phyloP scores from a whole-genome alignment of 495 filamentous ascomycete genomes.

The Elaphomyces granulatus region DNA sequence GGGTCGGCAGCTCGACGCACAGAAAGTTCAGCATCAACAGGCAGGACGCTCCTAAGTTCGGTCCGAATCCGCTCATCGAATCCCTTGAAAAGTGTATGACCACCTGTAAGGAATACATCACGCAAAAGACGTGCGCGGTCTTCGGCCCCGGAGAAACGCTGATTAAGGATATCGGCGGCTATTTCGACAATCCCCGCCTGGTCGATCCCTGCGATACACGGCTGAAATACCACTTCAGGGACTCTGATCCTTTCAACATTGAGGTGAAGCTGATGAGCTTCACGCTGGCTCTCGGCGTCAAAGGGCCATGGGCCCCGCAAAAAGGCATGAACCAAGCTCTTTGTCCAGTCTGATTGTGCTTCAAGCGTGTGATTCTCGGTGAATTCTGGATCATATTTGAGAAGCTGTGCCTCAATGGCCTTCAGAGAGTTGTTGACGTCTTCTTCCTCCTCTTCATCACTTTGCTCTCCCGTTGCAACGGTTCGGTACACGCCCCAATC shows the following conservation, averaged over 20 bases:
- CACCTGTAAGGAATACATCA: conserved; percentile 88
- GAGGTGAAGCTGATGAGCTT: conserved; percentile 79
- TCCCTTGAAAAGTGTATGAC: conserved; percentile 71
- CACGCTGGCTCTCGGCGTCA: conserved; percentile 61
- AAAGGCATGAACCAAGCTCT: conserved; percentile 79
- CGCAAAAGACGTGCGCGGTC: conserved; percentile 51
- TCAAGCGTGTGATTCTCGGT: conserved; percentile 81
- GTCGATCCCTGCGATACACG: conserved; percentile 86
- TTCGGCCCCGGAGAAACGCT: conserved; percentile 47
- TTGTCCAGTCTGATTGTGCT: conserved; percentile 88
- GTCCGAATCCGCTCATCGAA: conserved; percentile 71
- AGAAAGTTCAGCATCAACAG: conserved; percentile 45
- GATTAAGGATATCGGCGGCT: conserved; percentile 66
- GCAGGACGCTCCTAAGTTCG: conserved; percentile 59
- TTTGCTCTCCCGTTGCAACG: conserved; percentile 63
- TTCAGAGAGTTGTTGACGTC: conserved; percentile 61
- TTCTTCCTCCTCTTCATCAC: conserved; percentile 75
- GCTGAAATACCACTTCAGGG: conserved; percentile 90
- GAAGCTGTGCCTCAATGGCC: conserved; percentile 64
- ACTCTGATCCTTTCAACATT: conserved; percentile 96
- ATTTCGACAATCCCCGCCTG: conserved; percentile 90
- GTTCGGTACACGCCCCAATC: conserved; percentile 95
- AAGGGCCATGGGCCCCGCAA: conserved; percentile 74
- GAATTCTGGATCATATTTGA: conserved; percentile 76
- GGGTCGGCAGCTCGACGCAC: conserved; percentile 60